phyloP scores from a whole-genome alignment of 2,329 filamentous ascomycete genomes.

The Diplodia sapinea region DNA sequence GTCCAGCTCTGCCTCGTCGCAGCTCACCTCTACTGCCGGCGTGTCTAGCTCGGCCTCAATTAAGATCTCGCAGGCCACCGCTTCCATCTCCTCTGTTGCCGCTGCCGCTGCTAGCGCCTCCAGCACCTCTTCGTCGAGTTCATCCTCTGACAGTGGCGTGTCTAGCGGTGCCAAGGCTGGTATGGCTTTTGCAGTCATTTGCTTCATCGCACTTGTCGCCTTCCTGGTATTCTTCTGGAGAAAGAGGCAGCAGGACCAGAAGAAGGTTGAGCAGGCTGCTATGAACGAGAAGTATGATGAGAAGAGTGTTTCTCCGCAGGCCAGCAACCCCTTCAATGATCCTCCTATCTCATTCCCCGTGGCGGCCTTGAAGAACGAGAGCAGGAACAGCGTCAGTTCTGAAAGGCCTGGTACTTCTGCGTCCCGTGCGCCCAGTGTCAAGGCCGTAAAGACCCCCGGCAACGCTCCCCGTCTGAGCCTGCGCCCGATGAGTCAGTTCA shows the following conservation, averaged over 20 bases:
- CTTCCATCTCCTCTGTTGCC: slow-evolving; percentile 41
- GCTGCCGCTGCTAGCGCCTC: slow-evolving; percentile 38
- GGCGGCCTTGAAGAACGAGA: slow-evolving; percentile 3
- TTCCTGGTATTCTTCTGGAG: slow-evolving; percentile 64
- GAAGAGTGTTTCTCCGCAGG: slow-evolving; percentile 15
- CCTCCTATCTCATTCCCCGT: background rate
- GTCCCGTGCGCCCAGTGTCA: slow-evolving; percentile 43
- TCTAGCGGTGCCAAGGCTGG: slow-evolving; percentile 71
- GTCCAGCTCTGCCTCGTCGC: slow-evolving; percentile 22
- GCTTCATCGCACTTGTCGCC: slow-evolving; percentile 70
- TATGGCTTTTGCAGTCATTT: slow-evolving; percentile 80
- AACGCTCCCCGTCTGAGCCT: slow-evolving; percentile 82
- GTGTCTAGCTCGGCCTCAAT: slow-evolving; percentile 2
- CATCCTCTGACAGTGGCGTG: slow-evolving; percentile 46
- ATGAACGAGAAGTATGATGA: slow-evolving; percentile 51
- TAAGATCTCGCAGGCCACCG: slow-evolving; percentile 32
- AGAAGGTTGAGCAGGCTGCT: slow-evolving; percentile 44
- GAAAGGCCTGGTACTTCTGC: slow-evolving; percentile 5
- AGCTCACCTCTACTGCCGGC: slow-evolving; percentile 18
- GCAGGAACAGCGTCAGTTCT: slow-evolving; percentile 14
- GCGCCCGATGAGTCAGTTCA: slow-evolving; percentile 81
- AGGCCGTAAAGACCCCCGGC: slow-evolving; percentile 55
- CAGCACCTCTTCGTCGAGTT: slow-evolving; percentile 36
- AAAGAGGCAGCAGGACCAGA: slow-evolving; percentile 65
- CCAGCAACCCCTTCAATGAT: slow-evolving; percentile 1